These are phyloP conservation scores for Sophora flavescens DNA, from an alignment of 306 rosid species.

Conservation along the genomic window DNA sequence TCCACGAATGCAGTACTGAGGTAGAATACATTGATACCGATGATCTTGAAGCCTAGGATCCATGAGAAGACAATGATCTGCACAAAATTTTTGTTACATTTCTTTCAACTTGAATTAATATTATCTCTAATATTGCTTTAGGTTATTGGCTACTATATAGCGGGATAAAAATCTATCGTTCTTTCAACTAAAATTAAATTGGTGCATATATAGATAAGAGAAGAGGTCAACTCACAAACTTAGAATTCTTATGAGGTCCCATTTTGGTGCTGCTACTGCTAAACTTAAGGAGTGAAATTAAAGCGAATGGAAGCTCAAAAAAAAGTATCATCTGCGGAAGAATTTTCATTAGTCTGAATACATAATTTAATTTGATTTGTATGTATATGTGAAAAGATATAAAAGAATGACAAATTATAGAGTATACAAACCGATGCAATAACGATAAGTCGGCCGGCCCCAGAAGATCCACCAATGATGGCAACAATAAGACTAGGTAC, in stretches of 20 bases:
- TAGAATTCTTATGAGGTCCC: constrained; percentile 92
- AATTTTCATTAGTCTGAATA: neutral
- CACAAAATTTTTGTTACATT: constrained; percentile 15
- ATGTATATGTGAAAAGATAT: neutral
- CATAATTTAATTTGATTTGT: too few relatives aligned
- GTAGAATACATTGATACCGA: constrained; percentile 81
- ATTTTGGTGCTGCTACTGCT: constrained; percentile 81
- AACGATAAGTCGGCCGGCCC: constrained; percentile 59
- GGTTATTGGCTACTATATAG: neutral
- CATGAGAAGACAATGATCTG: constrained; percentile 80
- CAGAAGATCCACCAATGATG: constrained; percentile 63
- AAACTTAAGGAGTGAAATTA: constrained; percentile 90
- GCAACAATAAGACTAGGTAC: constrained; percentile 88
- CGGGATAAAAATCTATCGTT: neutral
- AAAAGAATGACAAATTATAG: neutral
- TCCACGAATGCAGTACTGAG: constrained; percentile 73
- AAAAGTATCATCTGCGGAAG: constrained; percentile 87
- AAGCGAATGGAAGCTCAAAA: constrained; percentile 89
- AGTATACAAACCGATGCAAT: constrained; percentile 75
- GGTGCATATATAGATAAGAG: neutral
- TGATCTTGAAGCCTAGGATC: constrained; percentile 72
- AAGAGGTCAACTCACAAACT: constrained; percentile 43
- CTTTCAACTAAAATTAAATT: neutral
- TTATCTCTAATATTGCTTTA: neutral
- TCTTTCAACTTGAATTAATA: neutral